A percentile compares a stretch with the other conserved stretches of the same genome.
phyloP scores from a whole-genome alignment of 257 asterid genomes.

The Rubia yunnanensis region DNA sequence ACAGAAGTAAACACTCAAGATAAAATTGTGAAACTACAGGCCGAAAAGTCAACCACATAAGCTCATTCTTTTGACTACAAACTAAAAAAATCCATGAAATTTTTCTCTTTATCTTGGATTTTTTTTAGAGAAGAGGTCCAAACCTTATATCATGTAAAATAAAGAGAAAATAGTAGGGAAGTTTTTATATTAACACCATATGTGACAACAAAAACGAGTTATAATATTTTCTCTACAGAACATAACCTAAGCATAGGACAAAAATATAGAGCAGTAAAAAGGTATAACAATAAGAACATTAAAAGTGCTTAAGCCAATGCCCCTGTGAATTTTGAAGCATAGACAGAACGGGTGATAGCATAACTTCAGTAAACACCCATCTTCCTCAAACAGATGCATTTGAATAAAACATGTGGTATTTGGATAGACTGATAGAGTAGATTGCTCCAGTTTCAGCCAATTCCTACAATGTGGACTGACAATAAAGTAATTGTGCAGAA shows the following conservation, averaged over 20 bases:
- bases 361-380: background rate
- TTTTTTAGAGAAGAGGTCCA: background rate
- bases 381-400: background rate
- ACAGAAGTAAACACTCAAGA: background rate
- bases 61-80: background rate
- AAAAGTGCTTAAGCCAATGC: background rate
- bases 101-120: background rate
- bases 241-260: background rate
- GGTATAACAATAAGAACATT: background rate
- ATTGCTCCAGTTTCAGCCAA: background rate
- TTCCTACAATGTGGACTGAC: background rate
- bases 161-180: background rate
- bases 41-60: background rate
- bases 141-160: too few relatives aligned
- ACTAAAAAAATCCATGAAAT: background rate
- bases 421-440: background rate
- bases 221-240: background rate
- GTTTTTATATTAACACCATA: background rate
- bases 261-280: background rate
- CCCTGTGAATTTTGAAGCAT: background rate
- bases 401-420: background rate
- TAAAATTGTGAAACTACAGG: background rate
- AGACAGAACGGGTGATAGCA: background rate
- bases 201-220: background rate
- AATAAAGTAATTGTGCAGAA: background rate